These are phyloP conservation scores for Podila epicladia DNA, from an alignment of 192 early-diverging fungal genomes.

Conservation along the genomic window DNA sequence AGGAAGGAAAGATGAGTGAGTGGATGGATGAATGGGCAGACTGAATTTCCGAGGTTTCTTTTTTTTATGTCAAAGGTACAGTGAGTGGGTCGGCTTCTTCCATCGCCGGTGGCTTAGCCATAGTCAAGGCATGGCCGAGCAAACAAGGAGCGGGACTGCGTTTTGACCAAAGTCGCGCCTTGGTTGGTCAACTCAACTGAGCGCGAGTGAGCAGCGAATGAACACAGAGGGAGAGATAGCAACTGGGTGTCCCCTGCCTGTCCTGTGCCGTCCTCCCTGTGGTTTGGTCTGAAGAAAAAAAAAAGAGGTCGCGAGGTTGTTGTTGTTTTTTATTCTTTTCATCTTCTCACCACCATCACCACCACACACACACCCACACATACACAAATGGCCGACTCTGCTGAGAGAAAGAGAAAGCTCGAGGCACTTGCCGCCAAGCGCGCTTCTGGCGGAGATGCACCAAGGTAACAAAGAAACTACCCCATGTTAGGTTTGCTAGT, in stretches of 20 bases:
- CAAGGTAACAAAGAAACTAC: conserved; percentile 11
- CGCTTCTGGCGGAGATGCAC: neutral
- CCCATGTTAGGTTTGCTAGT: neutral
- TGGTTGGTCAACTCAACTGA: no score
- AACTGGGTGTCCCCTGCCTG: neutral
- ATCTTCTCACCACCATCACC: neutral
- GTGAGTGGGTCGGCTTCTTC: no score
- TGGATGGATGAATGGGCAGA: neutral
- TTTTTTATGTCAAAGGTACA: no score
- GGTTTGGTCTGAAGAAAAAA: neutral
- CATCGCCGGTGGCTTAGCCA: no score
- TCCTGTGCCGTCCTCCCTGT: neutral
- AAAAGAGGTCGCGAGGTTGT: neutral
- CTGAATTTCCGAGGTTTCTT: no score
- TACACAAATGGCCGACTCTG: conserved; percentile 27
- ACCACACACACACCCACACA: neutral
- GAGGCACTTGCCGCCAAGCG: conserved; percentile 43
- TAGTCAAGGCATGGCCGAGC: no score
- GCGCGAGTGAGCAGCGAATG: no score
- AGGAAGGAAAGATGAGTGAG: no score
- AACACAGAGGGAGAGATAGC: neutral
- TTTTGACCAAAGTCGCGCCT: no score
- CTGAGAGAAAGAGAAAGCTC: conserved; percentile 42
- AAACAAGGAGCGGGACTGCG: no score
- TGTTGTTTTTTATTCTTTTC: conserved; percentile 1